These are phyloP conservation scores for Myrmaecium sp. DNA, from an alignment of 2,329 filamentous ascomycete species.

Conservation along the genomic window DNA sequence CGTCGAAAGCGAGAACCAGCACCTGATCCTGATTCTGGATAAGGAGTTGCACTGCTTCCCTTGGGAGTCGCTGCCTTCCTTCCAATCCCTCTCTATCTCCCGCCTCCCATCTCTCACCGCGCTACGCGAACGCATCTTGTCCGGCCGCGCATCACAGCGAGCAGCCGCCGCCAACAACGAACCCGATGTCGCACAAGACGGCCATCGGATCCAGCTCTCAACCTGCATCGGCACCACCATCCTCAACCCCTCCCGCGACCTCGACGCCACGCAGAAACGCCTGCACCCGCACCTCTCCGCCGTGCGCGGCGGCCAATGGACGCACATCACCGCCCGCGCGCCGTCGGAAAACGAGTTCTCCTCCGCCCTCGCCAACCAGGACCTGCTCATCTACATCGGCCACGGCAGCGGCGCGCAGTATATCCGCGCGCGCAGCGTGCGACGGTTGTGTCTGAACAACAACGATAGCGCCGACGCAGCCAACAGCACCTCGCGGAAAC, in stretches of 20 bases:
- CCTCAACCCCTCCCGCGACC: slow-evolving; percentile 74
- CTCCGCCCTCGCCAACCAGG: slow-evolving; percentile 43
- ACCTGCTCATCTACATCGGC: slow-evolving; percentile 82
- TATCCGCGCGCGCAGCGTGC: slow-evolving; percentile 69
- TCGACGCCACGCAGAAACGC: slow-evolving; percentile 60
- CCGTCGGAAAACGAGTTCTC: slow-evolving; percentile 70
- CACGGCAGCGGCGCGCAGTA: slow-evolving; percentile 93
- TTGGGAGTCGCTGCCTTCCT: slow-evolving; percentile 87
- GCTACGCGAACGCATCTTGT: slow-evolving; percentile 57
- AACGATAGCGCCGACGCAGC: background rate
- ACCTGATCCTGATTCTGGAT: slow-evolving; percentile 81
- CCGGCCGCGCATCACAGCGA: slow-evolving; percentile 21
- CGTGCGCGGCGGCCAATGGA: slow-evolving; percentile 41
- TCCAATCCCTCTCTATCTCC: slow-evolving; percentile 63
- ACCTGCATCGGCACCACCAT: slow-evolving; percentile 48
- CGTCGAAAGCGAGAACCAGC: slow-evolving; percentile 28
- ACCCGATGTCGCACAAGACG: slow-evolving; percentile 5
- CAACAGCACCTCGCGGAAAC: slow-evolving; percentile 3
- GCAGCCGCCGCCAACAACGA: slow-evolving; percentile 1
- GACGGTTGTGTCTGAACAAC: slow-evolving; percentile 44
- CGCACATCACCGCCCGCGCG: slow-evolving; percentile 45
- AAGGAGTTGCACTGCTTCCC: slow-evolving; percentile 82
- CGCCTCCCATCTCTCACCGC: slow-evolving; percentile 76
- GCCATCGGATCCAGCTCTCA: slow-evolving; percentile 32
- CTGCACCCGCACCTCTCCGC: slow-evolving; percentile 50